A percentile compares a stretch with the other conserved stretches of the same genome.
These are phyloP conservation scores for Neoscytalidium dimidiatum DNA, from an alignment of 2,329 filamentous ascomycete species.

Conservation along the genomic window DNA sequence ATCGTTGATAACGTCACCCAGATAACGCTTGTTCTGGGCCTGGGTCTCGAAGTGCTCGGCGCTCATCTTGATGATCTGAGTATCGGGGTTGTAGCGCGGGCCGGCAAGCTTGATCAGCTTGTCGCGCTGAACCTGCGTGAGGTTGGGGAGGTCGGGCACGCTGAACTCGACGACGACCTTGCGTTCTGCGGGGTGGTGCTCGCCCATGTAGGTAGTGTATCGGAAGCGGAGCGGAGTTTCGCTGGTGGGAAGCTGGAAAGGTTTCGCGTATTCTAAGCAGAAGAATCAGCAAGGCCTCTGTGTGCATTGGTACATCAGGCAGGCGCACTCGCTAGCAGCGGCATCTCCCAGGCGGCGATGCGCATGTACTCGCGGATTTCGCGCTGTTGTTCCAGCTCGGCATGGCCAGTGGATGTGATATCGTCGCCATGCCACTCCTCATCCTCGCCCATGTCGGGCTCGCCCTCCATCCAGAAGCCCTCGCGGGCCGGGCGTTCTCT, in stretches of 20 bases:
- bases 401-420: slow-evolving; percentile 79
- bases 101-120: slow-evolving; percentile 91
- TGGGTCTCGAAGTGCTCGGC: slow-evolving; percentile 85
- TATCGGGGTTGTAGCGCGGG: slow-evolving; percentile 82
- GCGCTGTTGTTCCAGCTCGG: slow-evolving; percentile 82
- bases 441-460: slow-evolving; percentile 28
- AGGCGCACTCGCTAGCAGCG: slow-evolving; percentile 77
- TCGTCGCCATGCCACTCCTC: slow-evolving; percentile 66
- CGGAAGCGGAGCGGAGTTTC: slow-evolving; percentile 83
- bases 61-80: slow-evolving; percentile 81
- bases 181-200: slow-evolving; percentile 83
- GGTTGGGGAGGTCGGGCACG: slow-evolving; percentile 66
- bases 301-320: background rate
- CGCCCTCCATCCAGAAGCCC: slow-evolving; percentile 41
- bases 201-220: slow-evolving; percentile 95
- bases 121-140: slow-evolving; percentile 66
- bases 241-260: slow-evolving; percentile 70
- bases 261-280: slow-evolving; percentile 72
- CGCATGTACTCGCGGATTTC: slow-evolving; percentile 88
- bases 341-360: slow-evolving; percentile 93
- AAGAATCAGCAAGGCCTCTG: background rate
- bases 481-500: background rate
- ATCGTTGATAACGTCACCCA: slow-evolving; percentile 74
- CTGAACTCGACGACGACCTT: slow-evolving; percentile 95
- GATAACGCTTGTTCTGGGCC: slow-evolving; percentile 95